Conservation (phyloP, 2,329 filamentous ascomycete species). For the Sporothrix curviconia region DNA sequence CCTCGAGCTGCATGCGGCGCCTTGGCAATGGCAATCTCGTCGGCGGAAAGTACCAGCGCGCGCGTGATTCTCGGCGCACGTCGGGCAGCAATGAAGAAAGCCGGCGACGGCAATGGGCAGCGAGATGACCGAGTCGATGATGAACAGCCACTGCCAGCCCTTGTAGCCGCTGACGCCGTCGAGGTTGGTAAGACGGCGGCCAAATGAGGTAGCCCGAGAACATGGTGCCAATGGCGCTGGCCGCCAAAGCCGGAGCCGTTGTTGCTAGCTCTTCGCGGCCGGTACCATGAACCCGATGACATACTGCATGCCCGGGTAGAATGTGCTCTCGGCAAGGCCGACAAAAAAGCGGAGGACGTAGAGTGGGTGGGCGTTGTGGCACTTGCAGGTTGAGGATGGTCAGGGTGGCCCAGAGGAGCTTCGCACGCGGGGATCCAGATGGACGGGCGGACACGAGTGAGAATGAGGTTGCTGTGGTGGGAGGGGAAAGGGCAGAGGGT, state of each 20-base stretch:
- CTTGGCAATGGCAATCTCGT: conserved; percentile 34
- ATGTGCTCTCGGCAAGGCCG: conserved; percentile 35
- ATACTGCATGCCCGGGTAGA: conserved; percentile 36
- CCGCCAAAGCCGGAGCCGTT: conserved; percentile 45
- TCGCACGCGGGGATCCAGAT: conserved; percentile 38
- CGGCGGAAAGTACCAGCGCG: conserved; percentile 33
- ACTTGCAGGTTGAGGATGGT: conserved; percentile 29
- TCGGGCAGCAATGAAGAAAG: conserved; percentile 39
- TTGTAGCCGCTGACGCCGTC: conserved; percentile 42
- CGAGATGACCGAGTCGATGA: conserved; percentile 51
- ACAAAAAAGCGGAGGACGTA: conserved; percentile 39
- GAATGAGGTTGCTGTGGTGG: conserved; percentile 26
- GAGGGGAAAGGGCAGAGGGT: neutral
- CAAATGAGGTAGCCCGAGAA: conserved; percentile 52
- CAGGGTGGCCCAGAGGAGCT: conserved; percentile 30
- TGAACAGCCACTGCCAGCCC: conserved; percentile 52
- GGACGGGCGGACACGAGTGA: conserved; percentile 36
- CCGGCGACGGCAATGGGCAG: conserved; percentile 49
- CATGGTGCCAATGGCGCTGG: conserved; percentile 47
- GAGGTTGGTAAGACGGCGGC: conserved; percentile 47
- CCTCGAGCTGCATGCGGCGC: conserved; percentile 38
- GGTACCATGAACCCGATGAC: conserved; percentile 42
- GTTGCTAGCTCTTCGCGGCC: conserved; percentile 41
- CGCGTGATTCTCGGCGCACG: conserved; percentile 33
- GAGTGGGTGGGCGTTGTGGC: conserved; percentile 30